Evolutionary conservation across 2,329 filamentous ascomycete genomes (phyloP), one percentile per base, ranked within the genome.

Genomic region (Incumbomyces delicatus): DNA sequence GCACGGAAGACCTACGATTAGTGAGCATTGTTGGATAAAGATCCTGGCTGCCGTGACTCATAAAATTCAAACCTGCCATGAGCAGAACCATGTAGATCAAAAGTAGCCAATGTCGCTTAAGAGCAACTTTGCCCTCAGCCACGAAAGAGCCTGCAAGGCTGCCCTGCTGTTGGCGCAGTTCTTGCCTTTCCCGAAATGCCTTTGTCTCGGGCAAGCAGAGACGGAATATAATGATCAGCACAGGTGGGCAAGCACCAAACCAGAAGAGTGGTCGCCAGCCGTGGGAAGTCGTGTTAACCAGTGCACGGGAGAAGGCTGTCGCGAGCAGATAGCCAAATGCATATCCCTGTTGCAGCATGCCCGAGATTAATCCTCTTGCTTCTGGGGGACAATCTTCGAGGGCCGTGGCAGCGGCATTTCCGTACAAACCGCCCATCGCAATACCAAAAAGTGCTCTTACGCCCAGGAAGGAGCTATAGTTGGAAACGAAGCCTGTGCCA

Each of bases 41-140:
- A 62, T 83, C 78, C 57, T 84, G 80, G 17, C 78, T 83, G 45
- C 85, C 85, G 60, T 89, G 85, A 14, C 81, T 85, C 84, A 92
- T 88, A 61, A 92, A 94, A 67, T 94, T 94, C 71, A 94, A 92
- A 3, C 87, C 87, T 1, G 86, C 83, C 86, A 94, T 94, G 33
- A 94, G 71, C 16, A 94, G 70, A 6, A 94, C 42, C 48, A 94
- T 72, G 66, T 95, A 95, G 31, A 80, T 69, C 47, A 95, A 71
- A 2, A 94, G 65, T 12, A 87, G 53, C 88, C 88, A 94, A 64
- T 94, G 86, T 10, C 78, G 76, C 64, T 78, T 82, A 27, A 94
- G 60, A 0, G 87, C 87, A 0, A 89, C 77, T 57, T 85, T 85
- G 50, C 85, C 87, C 65, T 94, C 87, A 1, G 74, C 67, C 20